These are phyloP conservation scores for Vitis rupestris DNA, from an alignment of 164 flowering plant genomes.

Conservation along the genomic window DNA sequence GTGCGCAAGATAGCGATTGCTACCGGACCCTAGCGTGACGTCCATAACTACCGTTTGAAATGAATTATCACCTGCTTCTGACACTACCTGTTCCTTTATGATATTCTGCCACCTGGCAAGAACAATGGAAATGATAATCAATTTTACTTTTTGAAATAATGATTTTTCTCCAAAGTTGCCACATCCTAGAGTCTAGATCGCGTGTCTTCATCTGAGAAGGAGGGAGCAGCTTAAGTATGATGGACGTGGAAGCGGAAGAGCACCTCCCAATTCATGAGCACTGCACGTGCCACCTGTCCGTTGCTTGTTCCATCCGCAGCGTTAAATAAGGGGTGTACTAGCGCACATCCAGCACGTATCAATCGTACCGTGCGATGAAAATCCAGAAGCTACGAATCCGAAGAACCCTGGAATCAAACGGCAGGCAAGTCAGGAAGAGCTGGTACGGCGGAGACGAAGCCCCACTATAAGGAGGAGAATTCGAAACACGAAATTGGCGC, in stretches of 20 bases:
- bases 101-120: too few species aligned
- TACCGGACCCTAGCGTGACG: too few species aligned
- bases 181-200: too few species aligned
- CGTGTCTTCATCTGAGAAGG: too few species aligned
- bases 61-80: too few species aligned
- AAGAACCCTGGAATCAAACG: not conserved
- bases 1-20: too few species aligned
- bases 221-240: too few species aligned
- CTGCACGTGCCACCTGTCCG: not conserved
- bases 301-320: conserved; percentile 6
- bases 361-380: not conserved
- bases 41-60: too few species aligned
- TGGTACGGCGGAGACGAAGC: not conserved
- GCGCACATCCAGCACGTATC: not conserved
- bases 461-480: not conserved
- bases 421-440: not conserved
- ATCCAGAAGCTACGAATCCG: not conserved
- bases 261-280: not conserved
- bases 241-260: not conserved
- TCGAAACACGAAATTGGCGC: not conserved
- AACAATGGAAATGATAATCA: too few species aligned
- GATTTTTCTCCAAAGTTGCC: too few species aligned
- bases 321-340: not conserved
- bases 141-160: too few species aligned
- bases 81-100: too few species aligned